Evolutionary conservation across 805 yeast species (phyloP).

Genomic region (Lachancea sp.): DNA sequence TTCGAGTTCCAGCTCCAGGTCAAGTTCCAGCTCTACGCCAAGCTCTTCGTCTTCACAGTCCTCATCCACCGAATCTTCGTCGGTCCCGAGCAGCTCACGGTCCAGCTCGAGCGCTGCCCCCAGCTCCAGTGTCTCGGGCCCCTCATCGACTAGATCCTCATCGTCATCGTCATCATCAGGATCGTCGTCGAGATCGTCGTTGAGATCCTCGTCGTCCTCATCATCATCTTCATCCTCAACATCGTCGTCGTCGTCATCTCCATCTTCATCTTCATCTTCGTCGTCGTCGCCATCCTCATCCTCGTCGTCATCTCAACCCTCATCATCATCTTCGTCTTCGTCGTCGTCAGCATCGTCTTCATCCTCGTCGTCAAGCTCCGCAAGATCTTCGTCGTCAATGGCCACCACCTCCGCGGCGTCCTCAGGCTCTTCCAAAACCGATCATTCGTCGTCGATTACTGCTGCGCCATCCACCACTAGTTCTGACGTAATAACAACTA

Average conservation of each 20-base stretch:
- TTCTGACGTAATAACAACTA: constrained; percentile 22
- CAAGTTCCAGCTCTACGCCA: too few relatives aligned
- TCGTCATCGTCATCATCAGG: not conserved
- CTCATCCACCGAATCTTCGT: too few relatives aligned
- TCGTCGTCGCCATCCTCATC: constrained; percentile 3
- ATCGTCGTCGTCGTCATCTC: not conserved
- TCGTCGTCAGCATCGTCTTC: constrained; percentile 12
- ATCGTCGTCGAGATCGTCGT: not conserved
- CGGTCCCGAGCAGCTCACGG: too few relatives aligned
- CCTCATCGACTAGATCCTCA: not conserved
- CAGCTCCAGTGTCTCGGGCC: not conserved
- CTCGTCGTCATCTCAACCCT: too few relatives aligned
- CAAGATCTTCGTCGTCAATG: constrained; percentile 11
- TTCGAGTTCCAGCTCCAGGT: too few relatives aligned
- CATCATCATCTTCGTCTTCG: constrained; percentile 9
- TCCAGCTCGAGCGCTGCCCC: not conserved
- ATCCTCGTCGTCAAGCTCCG: constrained; percentile 10
- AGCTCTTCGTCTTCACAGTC: too few relatives aligned
- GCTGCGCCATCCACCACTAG: constrained; percentile 8
- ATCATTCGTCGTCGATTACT: constrained; percentile 10
- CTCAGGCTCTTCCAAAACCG: not conserved
- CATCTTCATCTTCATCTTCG: constrained; percentile 4
- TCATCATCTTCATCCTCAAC: not conserved
- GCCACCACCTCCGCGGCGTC: constrained; percentile 14
- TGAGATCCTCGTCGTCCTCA: not conserved